Percentiles rank a stretch among this genome's conserved stretches.
These are phyloP conservation scores for Colletotrichum sp. DNA, from an alignment of 2,329 filamentous ascomycete genomes.

Conservation along the genomic window DNA sequence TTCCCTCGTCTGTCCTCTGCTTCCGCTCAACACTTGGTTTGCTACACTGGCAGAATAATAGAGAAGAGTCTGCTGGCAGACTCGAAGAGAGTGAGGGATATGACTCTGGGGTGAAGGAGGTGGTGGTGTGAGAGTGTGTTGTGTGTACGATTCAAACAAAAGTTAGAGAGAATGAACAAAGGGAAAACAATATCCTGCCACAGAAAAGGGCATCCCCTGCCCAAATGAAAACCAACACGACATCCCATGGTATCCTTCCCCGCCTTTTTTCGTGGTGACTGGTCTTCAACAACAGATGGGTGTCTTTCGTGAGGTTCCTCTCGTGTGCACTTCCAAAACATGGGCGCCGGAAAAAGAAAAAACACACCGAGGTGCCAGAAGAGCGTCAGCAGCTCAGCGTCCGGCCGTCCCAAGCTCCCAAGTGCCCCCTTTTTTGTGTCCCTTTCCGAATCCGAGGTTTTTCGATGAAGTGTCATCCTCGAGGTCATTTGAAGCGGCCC, in stretches of 20 bases:
- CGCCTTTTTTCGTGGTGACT: constrained; percentile 15
- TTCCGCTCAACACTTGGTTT: neutral
- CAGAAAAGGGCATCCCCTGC: constrained; percentile 10
- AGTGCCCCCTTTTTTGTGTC: constrained; percentile 29
- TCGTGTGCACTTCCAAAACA: neutral
- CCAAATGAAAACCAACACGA: constrained; percentile 6
- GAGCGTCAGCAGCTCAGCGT: constrained; percentile 20
- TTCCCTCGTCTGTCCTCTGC: neutral
- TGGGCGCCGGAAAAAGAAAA: neutral
- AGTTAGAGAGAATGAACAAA: constrained; percentile 21
- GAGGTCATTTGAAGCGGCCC: constrained; percentile 13
- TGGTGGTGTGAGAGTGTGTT: constrained; percentile 14
- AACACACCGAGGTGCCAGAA: constrained; percentile 9
- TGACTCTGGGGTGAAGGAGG: neutral
- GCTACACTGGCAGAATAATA: constrained; percentile 14
- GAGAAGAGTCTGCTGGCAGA: constrained; percentile 18
- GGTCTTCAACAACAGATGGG: constrained; percentile 8
- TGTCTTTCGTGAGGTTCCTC: constrained; percentile 2
- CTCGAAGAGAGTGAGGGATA: neutral
- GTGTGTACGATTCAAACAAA: constrained; percentile 22
- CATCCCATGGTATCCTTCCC: constrained; percentile 18
- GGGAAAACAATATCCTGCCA: constrained; percentile 22
- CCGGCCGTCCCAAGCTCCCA: constrained; percentile 24
- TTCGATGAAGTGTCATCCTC: constrained; percentile 28
- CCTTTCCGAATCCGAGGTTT: constrained; percentile 36